A percentile compares a stretch with the other conserved stretches of the same genome.
Conservation (phyloP, 2,329 filamentous ascomycete genomes). For the Fusarium napiforme region DNA sequence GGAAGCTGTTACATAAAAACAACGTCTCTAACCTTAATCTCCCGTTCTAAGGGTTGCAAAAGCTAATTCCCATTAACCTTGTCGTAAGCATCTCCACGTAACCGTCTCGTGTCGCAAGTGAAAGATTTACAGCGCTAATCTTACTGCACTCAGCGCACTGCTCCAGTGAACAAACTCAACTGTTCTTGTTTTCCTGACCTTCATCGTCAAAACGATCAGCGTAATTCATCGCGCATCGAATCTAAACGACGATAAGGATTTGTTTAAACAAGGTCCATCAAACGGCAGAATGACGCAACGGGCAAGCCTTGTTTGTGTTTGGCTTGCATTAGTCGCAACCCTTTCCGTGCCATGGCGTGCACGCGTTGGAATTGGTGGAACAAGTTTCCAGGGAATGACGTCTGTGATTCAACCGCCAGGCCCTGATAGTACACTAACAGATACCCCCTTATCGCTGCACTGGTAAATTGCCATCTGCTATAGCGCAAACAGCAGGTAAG, state of each 20-base stretch:
- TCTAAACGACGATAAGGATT: background rate
- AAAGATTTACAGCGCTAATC: background rate
- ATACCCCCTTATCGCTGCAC: fast-evolving
- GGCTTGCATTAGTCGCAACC: conserved; percentile 13
- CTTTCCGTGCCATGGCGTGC: background rate
- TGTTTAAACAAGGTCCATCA: fast-evolving
- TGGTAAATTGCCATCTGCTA: background rate
- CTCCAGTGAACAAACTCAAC: background rate
- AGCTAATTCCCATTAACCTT: background rate
- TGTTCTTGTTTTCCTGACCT: background rate
- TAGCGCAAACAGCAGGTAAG: fast-evolving
- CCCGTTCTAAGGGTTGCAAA: background rate
- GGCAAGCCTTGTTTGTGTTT: background rate
- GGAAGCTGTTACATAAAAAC: conserved; percentile 3
- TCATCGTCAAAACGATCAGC: background rate
- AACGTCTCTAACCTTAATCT: background rate
- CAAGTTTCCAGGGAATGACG: background rate
- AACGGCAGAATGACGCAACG: conserved; percentile 3
- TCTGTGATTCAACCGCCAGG: background rate
- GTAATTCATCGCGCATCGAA: background rate
- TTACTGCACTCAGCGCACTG: background rate
- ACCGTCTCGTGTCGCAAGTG: background rate
- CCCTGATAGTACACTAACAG: background rate
- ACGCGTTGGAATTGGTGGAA: background rate
- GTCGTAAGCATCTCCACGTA: background rate